These are phyloP conservation scores for Fusarium compactum DNA, from an alignment of 2,329 filamentous ascomycete genomes.

Conservation along the genomic window DNA sequence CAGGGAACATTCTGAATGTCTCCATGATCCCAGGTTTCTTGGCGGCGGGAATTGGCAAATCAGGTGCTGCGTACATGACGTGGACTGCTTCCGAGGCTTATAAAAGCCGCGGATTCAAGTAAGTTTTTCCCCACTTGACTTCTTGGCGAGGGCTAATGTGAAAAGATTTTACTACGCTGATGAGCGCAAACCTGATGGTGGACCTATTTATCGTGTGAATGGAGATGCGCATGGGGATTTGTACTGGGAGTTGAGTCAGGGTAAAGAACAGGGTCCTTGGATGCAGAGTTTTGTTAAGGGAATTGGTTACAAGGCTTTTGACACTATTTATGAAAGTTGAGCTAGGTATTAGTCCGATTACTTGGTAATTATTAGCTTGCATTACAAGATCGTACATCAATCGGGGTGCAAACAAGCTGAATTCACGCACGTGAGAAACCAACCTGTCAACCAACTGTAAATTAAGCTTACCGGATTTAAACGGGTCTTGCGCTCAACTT, in stretches of 20 bases:
- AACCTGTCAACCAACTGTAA: background rate
- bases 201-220: constrained; percentile 47
- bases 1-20: constrained; percentile 57
- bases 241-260: constrained; percentile 56
- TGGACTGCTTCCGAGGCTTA: constrained; percentile 51
- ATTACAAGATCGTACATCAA: background rate
- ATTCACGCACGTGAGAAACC: background rate
- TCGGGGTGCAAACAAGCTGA: too few species aligned
- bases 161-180: constrained; percentile 65
- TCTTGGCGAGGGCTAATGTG: background rate
- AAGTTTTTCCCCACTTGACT: constrained; percentile 7
- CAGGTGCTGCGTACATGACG: constrained; percentile 50
- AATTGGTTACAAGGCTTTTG: constrained; percentile 51
- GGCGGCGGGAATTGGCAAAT: constrained; percentile 56
- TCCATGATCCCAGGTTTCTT: constrained; percentile 50
- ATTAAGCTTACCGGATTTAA: background rate
- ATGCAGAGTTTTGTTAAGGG: constrained; percentile 59
- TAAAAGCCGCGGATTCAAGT: constrained; percentile 52
- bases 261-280: constrained; percentile 59
- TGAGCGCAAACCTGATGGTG: constrained; percentile 58
- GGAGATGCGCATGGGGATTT: constrained; percentile 57
- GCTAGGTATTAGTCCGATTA: fast-evolving
- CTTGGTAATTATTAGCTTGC: too few species aligned
- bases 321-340: background rate
- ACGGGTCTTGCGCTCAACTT: too few species aligned